phyloP scores from a whole-genome alignment of 345 rosid species.

The Gossypioides kirkii region DNA sequence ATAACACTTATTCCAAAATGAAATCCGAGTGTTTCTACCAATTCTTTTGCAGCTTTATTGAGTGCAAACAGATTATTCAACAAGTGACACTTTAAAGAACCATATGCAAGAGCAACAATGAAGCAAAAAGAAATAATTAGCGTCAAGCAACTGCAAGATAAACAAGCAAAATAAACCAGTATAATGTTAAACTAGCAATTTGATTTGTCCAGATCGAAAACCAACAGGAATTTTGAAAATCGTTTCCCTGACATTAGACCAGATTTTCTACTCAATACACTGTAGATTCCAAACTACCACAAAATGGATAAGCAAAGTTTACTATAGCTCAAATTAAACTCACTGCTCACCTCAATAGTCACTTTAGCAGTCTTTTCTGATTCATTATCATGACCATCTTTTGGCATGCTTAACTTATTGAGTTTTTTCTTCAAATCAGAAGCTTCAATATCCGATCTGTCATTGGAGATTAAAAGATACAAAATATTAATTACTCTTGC shows the following conservation, averaged over 20 bases:
- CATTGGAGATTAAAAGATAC: neutral
- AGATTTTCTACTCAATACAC: neutral
- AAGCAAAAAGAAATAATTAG: neutral
- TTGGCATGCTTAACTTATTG: constrained; percentile 35
- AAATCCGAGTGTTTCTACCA: neutral
- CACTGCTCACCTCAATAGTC: constrained; percentile 44
- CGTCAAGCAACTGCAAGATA: neutral
- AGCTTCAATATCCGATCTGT: constrained; percentile 76
- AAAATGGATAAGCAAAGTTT: neutral
- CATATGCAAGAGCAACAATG: neutral
- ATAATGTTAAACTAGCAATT: neutral
- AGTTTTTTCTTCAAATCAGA: constrained; percentile 58
- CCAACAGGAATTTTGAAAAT: neutral
- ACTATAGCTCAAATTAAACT: constrained; percentile 1
- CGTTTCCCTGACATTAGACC: neutral
- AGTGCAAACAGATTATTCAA: neutral
- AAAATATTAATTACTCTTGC: neutral
- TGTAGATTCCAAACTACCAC: neutral
- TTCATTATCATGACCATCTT: constrained; percentile 42
- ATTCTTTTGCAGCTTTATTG: neutral
- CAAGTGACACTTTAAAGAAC: neutral
- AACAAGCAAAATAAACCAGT: neutral
- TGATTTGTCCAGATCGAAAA: neutral
- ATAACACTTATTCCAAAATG: neutral
- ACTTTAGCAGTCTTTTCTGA: constrained; percentile 37